Evolutionary conservation across 805 yeast species (phyloP).

Genomic region (Saccharomycopsis amapae): DNA sequence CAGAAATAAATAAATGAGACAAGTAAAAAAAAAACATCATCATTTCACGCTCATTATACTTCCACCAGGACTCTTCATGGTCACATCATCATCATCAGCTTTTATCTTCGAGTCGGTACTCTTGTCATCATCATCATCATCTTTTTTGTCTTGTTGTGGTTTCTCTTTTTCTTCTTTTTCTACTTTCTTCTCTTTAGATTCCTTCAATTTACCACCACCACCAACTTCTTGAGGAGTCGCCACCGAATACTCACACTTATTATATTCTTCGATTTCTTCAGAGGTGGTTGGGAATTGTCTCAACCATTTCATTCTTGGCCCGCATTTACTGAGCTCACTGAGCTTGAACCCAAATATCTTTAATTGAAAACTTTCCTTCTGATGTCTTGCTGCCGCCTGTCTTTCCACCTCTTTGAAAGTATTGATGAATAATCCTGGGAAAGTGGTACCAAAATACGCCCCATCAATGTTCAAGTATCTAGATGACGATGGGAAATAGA

Average conservation of each 20-base stretch:
- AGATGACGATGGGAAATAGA: conserved; percentile 82
- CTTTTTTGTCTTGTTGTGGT: conserved; percentile 11
- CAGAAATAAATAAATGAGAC: neutral
- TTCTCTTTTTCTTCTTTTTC: conserved; percentile 13
- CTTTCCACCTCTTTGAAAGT: conserved; percentile 86
- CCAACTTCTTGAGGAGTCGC: conserved; percentile 30
- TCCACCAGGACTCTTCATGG: conserved; percentile 9
- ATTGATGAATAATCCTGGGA: conserved; percentile 86
- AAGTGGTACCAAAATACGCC: conserved; percentile 93
- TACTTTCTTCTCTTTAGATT: conserved; percentile 34
- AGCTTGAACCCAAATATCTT: conserved; percentile 84
- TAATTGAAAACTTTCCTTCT: conserved; percentile 45
- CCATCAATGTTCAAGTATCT: conserved; percentile 88
- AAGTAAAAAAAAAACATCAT: neutral
- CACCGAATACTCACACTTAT: conserved; percentile 54
- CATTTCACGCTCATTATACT: conserved; percentile 1
- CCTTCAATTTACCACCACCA: conserved; percentile 26
- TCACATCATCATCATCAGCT: conserved; percentile 5
- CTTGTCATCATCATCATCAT: neutral
- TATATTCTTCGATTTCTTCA: conserved; percentile 55
- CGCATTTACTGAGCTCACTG: conserved; percentile 64
- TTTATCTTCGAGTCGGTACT: neutral
- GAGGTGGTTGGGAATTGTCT: conserved; percentile 64
- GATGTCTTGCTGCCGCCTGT: conserved; percentile 52
- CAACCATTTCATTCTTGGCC: conserved; percentile 96